A percentile compares a stretch with the other conserved stretches of the same genome.
Conservation (phyloP, 371 early-diverging fungal genomes). For the Dichotomocladium elegans region DNA sequence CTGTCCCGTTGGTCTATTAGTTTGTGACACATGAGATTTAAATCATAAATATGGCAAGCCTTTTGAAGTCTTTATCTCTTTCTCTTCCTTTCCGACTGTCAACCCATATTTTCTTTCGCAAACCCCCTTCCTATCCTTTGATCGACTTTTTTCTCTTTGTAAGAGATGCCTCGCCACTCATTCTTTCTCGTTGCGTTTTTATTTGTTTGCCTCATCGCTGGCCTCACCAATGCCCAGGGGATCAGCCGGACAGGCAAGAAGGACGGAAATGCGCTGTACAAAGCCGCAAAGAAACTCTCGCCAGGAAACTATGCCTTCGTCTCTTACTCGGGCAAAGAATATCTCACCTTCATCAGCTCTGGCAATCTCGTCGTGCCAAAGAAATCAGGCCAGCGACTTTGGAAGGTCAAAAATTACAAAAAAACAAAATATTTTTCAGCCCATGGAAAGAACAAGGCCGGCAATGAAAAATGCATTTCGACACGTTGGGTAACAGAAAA, state of each 20-base stretch:
- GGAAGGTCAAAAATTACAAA: constrained; percentile 21
- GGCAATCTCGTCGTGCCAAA: constrained; percentile 15
- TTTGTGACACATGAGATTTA: not conserved
- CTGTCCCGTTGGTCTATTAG: not conserved
- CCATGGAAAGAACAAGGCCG: constrained; percentile 18
- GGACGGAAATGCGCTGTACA: constrained; percentile 21
- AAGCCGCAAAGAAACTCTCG: constrained; percentile 9
- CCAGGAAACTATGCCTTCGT: constrained; percentile 19
- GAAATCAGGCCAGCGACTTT: constrained; percentile 3
- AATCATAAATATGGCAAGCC: not conserved
- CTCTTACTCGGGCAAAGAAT: constrained; percentile 7
- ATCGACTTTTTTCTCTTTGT: constrained; percentile 1
- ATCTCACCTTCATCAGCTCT: constrained; percentile 13
- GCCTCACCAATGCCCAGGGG: constrained; percentile 18
- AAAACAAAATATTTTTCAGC: constrained; percentile 23
- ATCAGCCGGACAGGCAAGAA: constrained; percentile 24
- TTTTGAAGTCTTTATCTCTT: not conserved
- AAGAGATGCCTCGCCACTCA: constrained; percentile 7
- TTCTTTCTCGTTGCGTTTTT: constrained; percentile 2
- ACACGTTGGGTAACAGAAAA: constrained; percentile 24
- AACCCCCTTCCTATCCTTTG: constrained; percentile 4
- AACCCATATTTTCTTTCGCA: not conserved
- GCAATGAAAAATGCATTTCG: constrained; percentile 25
- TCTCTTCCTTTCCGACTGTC: not conserved
- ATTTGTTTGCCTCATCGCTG: not conserved